A percentile compares a stretch with the other conserved stretches of the same genome.
Conservation (phyloP, 768 basidiomycete species). For the Russula vinacea region DNA sequence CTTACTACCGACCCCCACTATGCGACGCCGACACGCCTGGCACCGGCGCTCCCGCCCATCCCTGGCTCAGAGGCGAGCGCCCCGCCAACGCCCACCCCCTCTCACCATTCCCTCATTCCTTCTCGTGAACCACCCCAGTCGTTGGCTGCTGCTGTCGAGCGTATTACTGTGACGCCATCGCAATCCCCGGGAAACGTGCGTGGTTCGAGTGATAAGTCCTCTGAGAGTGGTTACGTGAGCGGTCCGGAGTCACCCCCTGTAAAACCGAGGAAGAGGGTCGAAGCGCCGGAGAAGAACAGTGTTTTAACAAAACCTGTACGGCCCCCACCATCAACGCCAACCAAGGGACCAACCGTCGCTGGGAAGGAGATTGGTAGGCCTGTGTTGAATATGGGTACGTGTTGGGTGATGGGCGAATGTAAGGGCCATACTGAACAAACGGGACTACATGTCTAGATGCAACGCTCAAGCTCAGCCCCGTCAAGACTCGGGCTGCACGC, state of each 20-base stretch:
- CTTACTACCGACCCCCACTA: conserved; percentile 24
- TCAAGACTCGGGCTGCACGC: conserved; percentile 59
- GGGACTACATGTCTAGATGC: conserved; percentile 44
- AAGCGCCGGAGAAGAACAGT: conserved; percentile 7
- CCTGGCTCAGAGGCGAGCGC: conserved; percentile 59
- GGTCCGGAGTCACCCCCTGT: conserved; percentile 12
- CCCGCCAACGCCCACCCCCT: conserved; percentile 49
- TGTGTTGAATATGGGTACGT: conserved; percentile 65
- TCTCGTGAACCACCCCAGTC: conserved; percentile 64
- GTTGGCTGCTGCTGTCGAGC: conserved; percentile 67
- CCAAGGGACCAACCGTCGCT: conserved; percentile 29
- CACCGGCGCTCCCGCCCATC: conserved; percentile 36
- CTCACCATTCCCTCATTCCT: conserved; percentile 46
- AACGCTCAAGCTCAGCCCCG: conserved; percentile 69
- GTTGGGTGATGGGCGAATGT: conserved; percentile 15
- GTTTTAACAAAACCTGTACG: neutral
- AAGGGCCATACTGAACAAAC: neutral
- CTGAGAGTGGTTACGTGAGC: conserved; percentile 30
- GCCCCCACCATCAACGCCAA: conserved; percentile 14
- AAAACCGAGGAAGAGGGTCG: conserved; percentile 10
- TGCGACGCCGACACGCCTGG: conserved; percentile 29
- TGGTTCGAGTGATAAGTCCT: conserved; percentile 20
- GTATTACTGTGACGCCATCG: conserved; percentile 42
- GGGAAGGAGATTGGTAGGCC: conserved; percentile 69
- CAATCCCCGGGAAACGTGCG: conserved; percentile 16